Percentiles rank a stretch among this genome's conserved stretches.
Evolutionary conservation across 768 basidiomycete species (phyloP).

Genomic region (Peribolospora baueri): DNA sequence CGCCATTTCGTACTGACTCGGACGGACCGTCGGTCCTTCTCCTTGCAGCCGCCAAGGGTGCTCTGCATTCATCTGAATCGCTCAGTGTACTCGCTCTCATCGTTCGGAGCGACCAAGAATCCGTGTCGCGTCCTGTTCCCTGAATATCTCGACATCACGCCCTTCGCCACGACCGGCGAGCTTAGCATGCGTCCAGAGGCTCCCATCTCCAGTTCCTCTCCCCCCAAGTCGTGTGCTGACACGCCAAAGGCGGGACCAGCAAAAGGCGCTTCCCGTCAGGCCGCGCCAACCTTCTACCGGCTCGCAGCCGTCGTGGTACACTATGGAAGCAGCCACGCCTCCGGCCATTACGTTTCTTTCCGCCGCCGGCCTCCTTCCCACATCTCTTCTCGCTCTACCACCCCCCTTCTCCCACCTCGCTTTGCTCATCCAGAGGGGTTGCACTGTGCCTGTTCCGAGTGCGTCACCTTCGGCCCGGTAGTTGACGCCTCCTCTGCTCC

Average conservation of each 20-base stretch:
- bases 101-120: slow-evolving; percentile 40
- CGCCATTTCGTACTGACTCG: too few species aligned
- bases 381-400: too few species aligned
- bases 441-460: too few species aligned
- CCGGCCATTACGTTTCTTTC: slow-evolving; percentile 84
- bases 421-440: too few species aligned
- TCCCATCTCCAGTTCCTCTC: slow-evolving; percentile 43
- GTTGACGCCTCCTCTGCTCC: neutral
- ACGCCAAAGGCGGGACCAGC: slow-evolving; percentile 25
- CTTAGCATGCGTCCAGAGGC: slow-evolving; percentile 44
- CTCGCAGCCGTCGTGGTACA: slow-evolving; percentile 72
- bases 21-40: neutral
- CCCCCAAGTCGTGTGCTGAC: slow-evolving; percentile 15
- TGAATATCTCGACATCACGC: slow-evolving; percentile 66
- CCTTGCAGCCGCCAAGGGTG: slow-evolving; percentile 48
- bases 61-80: slow-evolving; percentile 78
- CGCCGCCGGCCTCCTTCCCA: slow-evolving; percentile 43
- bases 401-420: too few species aligned
- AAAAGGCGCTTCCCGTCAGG: slow-evolving; percentile 30
- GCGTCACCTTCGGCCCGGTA: neutral
- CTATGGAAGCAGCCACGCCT: slow-evolving; percentile 61
- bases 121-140: slow-evolving; percentile 55
- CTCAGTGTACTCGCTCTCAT: slow-evolving; percentile 51
- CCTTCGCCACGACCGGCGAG: slow-evolving; percentile 55
- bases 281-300: slow-evolving; percentile 47